Evolutionary conservation across 2,329 filamentous ascomycete species (phyloP).

Genomic region (Botrytis fabae): DNA sequence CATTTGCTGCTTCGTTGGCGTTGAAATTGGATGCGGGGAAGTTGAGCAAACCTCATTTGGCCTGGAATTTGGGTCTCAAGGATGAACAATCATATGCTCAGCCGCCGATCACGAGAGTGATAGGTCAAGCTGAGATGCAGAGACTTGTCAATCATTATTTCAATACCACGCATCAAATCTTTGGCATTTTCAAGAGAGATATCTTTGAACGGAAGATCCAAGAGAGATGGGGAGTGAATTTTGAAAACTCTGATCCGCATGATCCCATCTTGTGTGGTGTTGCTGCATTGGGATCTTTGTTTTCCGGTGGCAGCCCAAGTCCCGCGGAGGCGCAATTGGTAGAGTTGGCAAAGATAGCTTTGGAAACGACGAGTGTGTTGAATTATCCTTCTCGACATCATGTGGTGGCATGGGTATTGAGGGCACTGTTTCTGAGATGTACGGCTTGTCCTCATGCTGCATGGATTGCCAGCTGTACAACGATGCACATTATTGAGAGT

Average conservation of each 20-base stretch:
- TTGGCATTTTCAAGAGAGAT: conserved; percentile 40
- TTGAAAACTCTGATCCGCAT: conserved; percentile 15
- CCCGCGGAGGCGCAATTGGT: conserved; percentile 36
- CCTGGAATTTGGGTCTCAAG: conserved; percentile 41
- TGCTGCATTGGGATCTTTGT: conserved; percentile 42
- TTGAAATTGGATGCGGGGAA: conserved; percentile 21
- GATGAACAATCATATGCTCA: conserved; percentile 31
- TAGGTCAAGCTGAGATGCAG: conserved; percentile 15
- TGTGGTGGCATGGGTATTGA: conserved; percentile 34
- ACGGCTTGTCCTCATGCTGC: conserved; percentile 36
- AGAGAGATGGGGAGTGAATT: conserved; percentile 41
- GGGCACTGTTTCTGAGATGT: conserved; percentile 35
- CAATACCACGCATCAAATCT: conserved; percentile 39
- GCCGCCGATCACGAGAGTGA: conserved; percentile 32
- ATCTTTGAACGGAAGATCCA: conserved; percentile 32
- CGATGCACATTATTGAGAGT: conserved; percentile 37
- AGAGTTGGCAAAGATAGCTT: conserved; percentile 31
- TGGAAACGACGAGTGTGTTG: conserved; percentile 29
- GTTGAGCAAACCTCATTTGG: conserved; percentile 41
- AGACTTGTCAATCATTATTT: conserved; percentile 37
- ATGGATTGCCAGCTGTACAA: conserved; percentile 36
- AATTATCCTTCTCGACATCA: conserved; percentile 29
- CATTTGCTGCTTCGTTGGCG: conserved; percentile 18
- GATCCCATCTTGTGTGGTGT: conserved; percentile 42
- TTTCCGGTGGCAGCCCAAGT: conserved; percentile 33